phyloP scores from a whole-genome alignment of 257 asterid species.

The Gentiana dahurica region DNA sequence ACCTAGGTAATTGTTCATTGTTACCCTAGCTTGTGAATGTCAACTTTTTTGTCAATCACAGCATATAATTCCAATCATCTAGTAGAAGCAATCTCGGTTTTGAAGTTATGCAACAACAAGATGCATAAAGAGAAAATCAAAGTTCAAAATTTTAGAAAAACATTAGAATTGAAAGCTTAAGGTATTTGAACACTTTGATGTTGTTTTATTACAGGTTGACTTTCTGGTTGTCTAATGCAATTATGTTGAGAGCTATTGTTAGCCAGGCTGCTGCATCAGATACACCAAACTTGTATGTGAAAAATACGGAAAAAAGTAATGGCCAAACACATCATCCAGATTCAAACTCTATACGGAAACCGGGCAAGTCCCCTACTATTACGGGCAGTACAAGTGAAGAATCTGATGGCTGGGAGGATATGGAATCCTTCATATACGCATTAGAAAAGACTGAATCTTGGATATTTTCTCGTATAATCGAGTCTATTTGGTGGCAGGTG shows the following conservation, averaged over 20 bases:
- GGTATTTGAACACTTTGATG: constrained; percentile 1
- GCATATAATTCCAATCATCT: not conserved
- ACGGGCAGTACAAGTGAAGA: constrained; percentile 16
- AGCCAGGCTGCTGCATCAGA: constrained; percentile 62
- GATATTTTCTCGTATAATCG: constrained; percentile 77
- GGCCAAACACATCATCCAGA: constrained; percentile 7
- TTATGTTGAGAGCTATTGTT: constrained; percentile 78
- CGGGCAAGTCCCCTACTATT: constrained; percentile 3
- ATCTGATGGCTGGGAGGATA: constrained; percentile 49
- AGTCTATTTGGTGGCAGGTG: constrained; percentile 99
- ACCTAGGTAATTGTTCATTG: constrained; percentile 42
- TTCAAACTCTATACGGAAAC: constrained; percentile 12
- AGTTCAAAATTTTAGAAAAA: too few species aligned
- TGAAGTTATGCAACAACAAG: too few species aligned
- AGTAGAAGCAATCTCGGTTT: too few species aligned
- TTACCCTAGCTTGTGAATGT: not conserved
- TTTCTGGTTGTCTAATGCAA: constrained; percentile 84
- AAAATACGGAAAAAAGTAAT: constrained; percentile 10
- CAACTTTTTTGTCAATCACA: not conserved
- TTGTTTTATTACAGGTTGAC: constrained; percentile 55
- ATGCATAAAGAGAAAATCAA: too few species aligned
- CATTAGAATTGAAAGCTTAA: too few species aligned
- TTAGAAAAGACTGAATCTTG: constrained; percentile 83
- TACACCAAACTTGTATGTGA: constrained; percentile 21
- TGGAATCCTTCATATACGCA: constrained; percentile 49